These are phyloP conservation scores for Cruciata laevipes DNA, from an alignment of 257 asterid genomes.

Conservation along the genomic window DNA sequence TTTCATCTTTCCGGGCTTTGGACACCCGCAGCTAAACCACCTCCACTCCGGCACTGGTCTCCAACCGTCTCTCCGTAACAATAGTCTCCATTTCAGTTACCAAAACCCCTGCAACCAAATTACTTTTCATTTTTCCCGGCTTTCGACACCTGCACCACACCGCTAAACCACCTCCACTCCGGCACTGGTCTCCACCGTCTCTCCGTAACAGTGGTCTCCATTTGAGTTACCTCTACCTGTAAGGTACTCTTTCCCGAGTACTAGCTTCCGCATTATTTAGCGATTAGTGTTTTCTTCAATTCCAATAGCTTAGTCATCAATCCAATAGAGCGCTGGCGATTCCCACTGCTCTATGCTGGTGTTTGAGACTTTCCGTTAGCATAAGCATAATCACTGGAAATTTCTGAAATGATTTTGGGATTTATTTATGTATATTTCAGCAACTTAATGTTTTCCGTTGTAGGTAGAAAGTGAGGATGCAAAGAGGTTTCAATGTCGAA, in stretches of 20 bases:
- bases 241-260: background rate
- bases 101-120: no score
- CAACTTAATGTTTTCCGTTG: background rate
- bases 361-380: background rate
- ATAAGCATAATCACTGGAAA: background rate
- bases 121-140: background rate
- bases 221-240: background rate
- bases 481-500: conserved; percentile 37
- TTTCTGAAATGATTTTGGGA: background rate
- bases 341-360: background rate
- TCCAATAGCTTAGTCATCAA: background rate
- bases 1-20: background rate
- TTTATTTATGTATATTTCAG: background rate
- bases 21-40: background rate
- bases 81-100: background rate
- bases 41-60: background rate
- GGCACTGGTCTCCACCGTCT: background rate
- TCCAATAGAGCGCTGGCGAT: background rate
- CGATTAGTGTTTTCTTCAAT: background rate
- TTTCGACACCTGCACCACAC: background rate
- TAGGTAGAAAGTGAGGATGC: conserved; percentile 13
- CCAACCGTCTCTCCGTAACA: background rate
- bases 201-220: background rate
- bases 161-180: background rate
- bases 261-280: no score